A percentile compares a stretch with the other conserved stretches of the same genome.
phyloP scores from a whole-genome alignment of 257 asterid genomes.

The Ophiorrhiza pumila region DNA sequence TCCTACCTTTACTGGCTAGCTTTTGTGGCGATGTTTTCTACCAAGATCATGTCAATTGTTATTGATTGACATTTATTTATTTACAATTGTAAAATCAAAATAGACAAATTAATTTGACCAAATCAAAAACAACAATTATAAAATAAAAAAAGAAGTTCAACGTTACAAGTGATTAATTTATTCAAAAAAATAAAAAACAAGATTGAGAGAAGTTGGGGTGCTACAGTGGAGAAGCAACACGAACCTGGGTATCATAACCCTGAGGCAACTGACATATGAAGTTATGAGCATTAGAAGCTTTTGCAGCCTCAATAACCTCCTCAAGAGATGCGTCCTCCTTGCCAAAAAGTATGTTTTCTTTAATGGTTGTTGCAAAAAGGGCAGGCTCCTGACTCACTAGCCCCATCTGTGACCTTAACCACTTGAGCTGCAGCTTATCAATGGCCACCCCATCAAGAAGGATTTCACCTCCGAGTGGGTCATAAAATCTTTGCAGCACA shows the following conservation, averaged over 20 bases:
- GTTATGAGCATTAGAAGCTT: conserved; percentile 78
- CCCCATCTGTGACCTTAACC: not conserved
- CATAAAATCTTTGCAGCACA: conserved; percentile 76
- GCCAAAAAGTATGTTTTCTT: conserved; percentile 84
- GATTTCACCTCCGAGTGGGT: conserved; percentile 77
- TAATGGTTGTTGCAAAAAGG: conserved; percentile 34
- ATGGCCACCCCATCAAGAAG: conserved; percentile 70
- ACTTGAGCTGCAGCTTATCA: conserved; percentile 53
- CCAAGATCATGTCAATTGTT: too few species aligned
- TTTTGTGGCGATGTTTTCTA: too few species aligned
- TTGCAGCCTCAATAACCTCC: conserved; percentile 77
- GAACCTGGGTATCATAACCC: not conserved
- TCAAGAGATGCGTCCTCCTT: conserved; percentile 77
- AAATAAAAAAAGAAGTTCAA: not conserved
- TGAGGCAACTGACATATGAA: not conserved
- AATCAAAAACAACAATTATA: not conserved
- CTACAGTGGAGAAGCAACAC: not conserved
- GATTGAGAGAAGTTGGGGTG: not conserved
- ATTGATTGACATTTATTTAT: not conserved
- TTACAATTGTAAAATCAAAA: too few species aligned
- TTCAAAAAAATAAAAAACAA: too few species aligned
- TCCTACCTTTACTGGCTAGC: too few species aligned
- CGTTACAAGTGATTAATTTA: not conserved
- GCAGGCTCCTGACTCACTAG: not conserved
- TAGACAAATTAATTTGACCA: too few species aligned